These are phyloP conservation scores for Starmera amethionina DNA, from an alignment of 805 yeast species.

Conservation along the genomic window DNA sequence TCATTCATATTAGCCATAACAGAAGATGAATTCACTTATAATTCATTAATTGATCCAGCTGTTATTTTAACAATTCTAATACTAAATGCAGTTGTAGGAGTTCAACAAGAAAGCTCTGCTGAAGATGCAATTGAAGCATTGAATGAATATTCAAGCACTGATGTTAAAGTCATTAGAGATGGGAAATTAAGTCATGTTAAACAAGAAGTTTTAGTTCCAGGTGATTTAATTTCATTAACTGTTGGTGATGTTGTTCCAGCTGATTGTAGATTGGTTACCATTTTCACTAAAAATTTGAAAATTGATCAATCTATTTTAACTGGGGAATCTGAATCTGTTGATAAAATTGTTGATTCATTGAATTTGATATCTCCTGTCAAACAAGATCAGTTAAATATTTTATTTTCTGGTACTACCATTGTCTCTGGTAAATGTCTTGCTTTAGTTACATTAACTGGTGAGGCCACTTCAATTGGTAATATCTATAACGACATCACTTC, in stretches of 20 bases:
- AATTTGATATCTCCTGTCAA: slow-evolving; percentile 24
- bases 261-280: slow-evolving; percentile 32
- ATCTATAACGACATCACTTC: slow-evolving; percentile 34
- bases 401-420: slow-evolving; percentile 37
- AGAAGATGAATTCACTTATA: slow-evolving; percentile 22
- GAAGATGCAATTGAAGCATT: slow-evolving; percentile 42
- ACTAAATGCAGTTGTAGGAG: slow-evolving; percentile 39
- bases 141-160: slow-evolving; percentile 34
- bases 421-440: slow-evolving; percentile 35
- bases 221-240: slow-evolving; percentile 30
- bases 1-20: slow-evolving; percentile 22
- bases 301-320: slow-evolving; percentile 39
- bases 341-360: slow-evolving; percentile 18
- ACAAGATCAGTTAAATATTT: slow-evolving; percentile 31
- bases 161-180: slow-evolving; percentile 34
- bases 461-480: slow-evolving; percentile 37
- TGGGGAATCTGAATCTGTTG: slow-evolving; percentile 36
- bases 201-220: slow-evolving; percentile 34
- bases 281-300: slow-evolving; percentile 27
- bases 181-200: slow-evolving; percentile 32
- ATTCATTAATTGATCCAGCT: slow-evolving; percentile 24
- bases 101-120: slow-evolving; percentile 39
- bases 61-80: slow-evolving; percentile 37
- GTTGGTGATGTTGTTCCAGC: slow-evolving; percentile 39
- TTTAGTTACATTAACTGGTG: slow-evolving; percentile 37